These are phyloP conservation scores for Phlebiopsis flavidoalba DNA, from an alignment of 768 basidiomycete species.

Conservation along the genomic window DNA sequence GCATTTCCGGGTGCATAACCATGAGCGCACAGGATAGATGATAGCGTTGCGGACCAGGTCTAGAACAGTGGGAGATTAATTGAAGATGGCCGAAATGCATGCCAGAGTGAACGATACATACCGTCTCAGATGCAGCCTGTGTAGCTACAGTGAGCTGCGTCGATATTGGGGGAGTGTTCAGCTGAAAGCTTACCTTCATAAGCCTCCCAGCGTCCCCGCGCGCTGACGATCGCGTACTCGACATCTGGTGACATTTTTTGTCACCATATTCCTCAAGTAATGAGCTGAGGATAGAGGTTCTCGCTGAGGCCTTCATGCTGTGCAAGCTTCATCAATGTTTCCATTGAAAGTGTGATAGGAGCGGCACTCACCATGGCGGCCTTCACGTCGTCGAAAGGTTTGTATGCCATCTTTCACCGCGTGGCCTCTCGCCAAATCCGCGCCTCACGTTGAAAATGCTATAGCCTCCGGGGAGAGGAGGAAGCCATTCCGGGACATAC, in stretches of 20 bases:
- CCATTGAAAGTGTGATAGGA: background rate
- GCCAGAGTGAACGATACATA: background rate
- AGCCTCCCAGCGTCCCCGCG: conserved; percentile 7
- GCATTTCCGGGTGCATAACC: conserved; percentile 10
- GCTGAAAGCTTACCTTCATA: conserved; percentile 6
- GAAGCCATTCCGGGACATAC: conserved; percentile 19
- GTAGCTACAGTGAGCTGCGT: no score
- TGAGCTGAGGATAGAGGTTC: background rate
- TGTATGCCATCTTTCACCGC: conserved; percentile 1
- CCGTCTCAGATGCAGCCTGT: background rate
- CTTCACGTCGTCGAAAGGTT: conserved; percentile 14
- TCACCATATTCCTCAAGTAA: conserved; percentile 5
- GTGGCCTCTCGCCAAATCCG: conserved; percentile 5
- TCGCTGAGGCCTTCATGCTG: conserved; percentile 2
- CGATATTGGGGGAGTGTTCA: background rate
- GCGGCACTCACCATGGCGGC: background rate
- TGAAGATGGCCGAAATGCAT: conserved; percentile 6
- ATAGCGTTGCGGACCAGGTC: conserved; percentile 15
- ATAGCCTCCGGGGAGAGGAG: conserved; percentile 20
- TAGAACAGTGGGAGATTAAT: conserved; percentile 22
- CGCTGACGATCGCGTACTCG: background rate
- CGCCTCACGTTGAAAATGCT: conserved; percentile 13
- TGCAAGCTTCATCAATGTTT: background rate
- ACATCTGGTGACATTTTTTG: background rate
- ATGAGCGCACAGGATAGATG: conserved; percentile 10